phyloP scores from a whole-genome alignment of 371 early-diverging fungal genomes.

The Rhizopus stolonifer region DNA sequence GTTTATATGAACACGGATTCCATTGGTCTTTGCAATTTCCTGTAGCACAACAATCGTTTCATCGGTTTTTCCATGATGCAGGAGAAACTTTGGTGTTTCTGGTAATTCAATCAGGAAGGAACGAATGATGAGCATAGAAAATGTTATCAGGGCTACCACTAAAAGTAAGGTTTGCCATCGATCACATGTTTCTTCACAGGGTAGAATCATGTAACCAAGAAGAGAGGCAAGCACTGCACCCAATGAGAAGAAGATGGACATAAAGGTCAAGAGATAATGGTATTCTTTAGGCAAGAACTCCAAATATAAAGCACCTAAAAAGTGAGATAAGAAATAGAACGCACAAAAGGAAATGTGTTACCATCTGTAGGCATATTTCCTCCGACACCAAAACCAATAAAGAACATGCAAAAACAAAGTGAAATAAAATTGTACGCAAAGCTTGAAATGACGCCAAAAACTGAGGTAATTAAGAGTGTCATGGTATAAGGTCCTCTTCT shows the following conservation, averaged over 20 bases:
- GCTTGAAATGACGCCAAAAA: constrained; percentile 72
- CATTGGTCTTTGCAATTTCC: constrained; percentile 75
- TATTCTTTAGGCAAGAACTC: constrained; percentile 80
- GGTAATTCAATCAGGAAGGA: constrained; percentile 66
- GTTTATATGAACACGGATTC: constrained; percentile 35
- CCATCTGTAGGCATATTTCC: constrained; percentile 91
- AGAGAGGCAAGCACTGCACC: constrained; percentile 79
- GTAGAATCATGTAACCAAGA: constrained; percentile 63
- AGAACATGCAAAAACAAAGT: constrained; percentile 65
- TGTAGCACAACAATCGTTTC: constrained; percentile 75
- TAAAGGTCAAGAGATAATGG: constrained; percentile 78
- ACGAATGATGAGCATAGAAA: constrained; percentile 70
- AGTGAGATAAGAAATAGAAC: background rate
- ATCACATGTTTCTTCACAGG: constrained; percentile 65
- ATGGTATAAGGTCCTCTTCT: constrained; percentile 76
- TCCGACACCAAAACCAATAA: constrained; percentile 82
- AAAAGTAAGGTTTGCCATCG: constrained; percentile 80
- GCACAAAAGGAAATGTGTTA: constrained; percentile 12
- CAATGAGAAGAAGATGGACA: constrained; percentile 83
- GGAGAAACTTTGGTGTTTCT: constrained; percentile 80
- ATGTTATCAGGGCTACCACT: constrained; percentile 55
- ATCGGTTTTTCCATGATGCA: constrained; percentile 63
- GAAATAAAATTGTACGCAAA: constrained; percentile 63
- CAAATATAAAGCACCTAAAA: constrained; percentile 76
- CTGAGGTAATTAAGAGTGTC: constrained; percentile 73